phyloP scores from a whole-genome alignment of 164 flowering plant species.

The Liriodendron chinense region DNA sequence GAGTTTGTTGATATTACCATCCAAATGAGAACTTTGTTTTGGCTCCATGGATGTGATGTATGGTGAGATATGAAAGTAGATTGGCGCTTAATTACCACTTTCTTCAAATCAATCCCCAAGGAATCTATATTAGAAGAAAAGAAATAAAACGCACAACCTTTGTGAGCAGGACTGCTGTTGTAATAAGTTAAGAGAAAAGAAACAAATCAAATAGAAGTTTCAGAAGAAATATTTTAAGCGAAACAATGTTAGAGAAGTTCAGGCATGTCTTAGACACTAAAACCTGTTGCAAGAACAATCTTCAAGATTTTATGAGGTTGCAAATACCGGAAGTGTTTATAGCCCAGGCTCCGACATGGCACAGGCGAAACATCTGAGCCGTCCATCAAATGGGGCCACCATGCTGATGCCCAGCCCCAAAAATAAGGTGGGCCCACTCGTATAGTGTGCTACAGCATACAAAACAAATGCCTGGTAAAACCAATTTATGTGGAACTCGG shows the following conservation, averaged over 20 bases:
- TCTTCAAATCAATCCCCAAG: conserved; percentile 21
- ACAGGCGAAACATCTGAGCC: neutral
- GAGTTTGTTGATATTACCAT: conserved; percentile 49
- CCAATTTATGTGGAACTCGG: too few relatives aligned
- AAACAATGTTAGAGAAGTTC: neutral
- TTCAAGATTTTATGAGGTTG: conserved; percentile 1
- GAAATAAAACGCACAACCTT: neutral
- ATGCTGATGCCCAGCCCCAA: too few relatives aligned
- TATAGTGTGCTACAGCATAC: too few relatives aligned
- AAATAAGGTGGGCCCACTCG: too few relatives aligned
- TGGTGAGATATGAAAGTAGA: conserved; percentile 60
- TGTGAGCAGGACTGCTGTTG: conserved; percentile 1
- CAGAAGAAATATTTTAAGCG: neutral
- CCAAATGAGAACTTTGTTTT: conserved; percentile 72
- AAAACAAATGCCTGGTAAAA: too few relatives aligned
- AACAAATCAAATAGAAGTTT: neutral
- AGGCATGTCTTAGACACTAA: neutral
- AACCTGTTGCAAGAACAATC: neutral
- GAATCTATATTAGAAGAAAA: conserved; percentile 22
- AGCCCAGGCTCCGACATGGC: neutral
- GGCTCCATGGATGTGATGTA: conserved; percentile 89
- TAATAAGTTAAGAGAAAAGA: neutral
- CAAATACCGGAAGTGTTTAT: neutral
- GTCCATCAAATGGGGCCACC: neutral
- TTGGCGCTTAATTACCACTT: conserved; percentile 34